Base-by-base conservation (phyloP, 2,329 filamentous ascomycete species). In the Cladophialophora psammophila region DNA sequence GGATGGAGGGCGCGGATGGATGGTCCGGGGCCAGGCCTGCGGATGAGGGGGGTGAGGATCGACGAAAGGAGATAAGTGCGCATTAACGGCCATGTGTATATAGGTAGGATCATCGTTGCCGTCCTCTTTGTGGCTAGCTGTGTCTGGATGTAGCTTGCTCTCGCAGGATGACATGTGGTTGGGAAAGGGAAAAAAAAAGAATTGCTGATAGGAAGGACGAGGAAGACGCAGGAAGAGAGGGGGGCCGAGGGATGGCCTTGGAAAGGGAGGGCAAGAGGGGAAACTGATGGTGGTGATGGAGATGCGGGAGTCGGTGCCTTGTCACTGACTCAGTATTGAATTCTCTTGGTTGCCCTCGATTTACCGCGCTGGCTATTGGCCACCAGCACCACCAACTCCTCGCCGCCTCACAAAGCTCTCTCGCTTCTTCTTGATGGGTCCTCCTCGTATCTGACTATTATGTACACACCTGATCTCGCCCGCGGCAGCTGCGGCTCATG, bases 151-250 rank as follows among this genome's bases (percentile, higher is more conserved):
- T 32, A 53, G 40, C n/a, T 53, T 42, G 15, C 31, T 53, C 36
- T 2, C 20, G 15, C 10, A 61, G 10, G 15, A 26, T 20, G 34
- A 53, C 42, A 31, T 54, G 59, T 61, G 59, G 59, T 54, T 26
- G 32, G n/a, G n/a, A n/a, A n/a, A n/a, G n/a, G n/a, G n/a, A 40
- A 42, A 61, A 26, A 58, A 58, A 34, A 50, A 52, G n/a, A n/a
- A 55, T 35, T n/a, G 52, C 5, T 31, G 7, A 20, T 18, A 54
- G 15, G 26, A 32, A n/a, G 20, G 4, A 26, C 20, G 32, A 6
- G 56, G 56, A 34, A 20, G 26, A 15, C 26, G 10, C 36, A 48
- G 32, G 58, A 7, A 3, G 26, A 3, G 3, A 26, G 26, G 26
- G 26, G 26, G 26, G 26, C 26, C 3, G 3, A 26, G 26, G 26